A percentile compares a stretch with the other conserved stretches of the same genome.
phyloP scores from a whole-genome alignment of 2,329 filamentous ascomycete genomes.

The Colletotrichum sidae region DNA sequence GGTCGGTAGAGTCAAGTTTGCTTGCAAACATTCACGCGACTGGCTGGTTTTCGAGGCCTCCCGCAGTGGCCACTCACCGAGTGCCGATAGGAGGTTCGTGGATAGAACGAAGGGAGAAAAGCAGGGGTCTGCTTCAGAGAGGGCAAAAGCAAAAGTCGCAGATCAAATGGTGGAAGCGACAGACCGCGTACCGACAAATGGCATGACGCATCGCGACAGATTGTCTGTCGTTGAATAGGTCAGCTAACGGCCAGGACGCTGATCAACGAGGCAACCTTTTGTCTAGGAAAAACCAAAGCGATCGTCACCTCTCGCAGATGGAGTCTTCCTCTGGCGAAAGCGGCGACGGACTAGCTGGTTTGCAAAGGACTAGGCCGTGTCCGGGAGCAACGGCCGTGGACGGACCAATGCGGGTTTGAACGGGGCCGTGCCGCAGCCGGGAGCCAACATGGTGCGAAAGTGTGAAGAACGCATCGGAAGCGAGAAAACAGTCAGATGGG shows the following conservation, averaged over 20 bases:
- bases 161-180: too few species aligned
- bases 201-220: too few species aligned
- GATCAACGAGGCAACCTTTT: too few species aligned
- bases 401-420: slow-evolving; percentile 27
- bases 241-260: too few species aligned
- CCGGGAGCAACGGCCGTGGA: slow-evolving; percentile 7
- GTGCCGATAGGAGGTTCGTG: not conserved
- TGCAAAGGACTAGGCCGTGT: not conserved
- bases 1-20: not conserved
- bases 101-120: not conserved
- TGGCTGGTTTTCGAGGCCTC: not conserved
- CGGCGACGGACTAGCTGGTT: not conserved
- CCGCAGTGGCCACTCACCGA: not conserved
- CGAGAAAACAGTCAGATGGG: slow-evolving; percentile 11
- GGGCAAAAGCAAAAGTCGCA: too few species aligned
- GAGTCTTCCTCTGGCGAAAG: too few species aligned
- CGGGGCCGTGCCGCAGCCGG: slow-evolving; percentile 29
- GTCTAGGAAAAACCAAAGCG: too few species aligned
- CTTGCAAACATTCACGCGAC: not conserved
- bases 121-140: not conserved
- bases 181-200: too few species aligned
- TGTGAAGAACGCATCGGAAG: slow-evolving; percentile 11
- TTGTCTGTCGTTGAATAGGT: too few species aligned
- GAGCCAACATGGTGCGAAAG: slow-evolving; percentile 22
- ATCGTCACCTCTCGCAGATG: too few species aligned